These are phyloP conservation scores for Bipolaris sorokiniana DNA, from an alignment of 2,329 filamentous ascomycete genomes.

Conservation along the genomic window DNA sequence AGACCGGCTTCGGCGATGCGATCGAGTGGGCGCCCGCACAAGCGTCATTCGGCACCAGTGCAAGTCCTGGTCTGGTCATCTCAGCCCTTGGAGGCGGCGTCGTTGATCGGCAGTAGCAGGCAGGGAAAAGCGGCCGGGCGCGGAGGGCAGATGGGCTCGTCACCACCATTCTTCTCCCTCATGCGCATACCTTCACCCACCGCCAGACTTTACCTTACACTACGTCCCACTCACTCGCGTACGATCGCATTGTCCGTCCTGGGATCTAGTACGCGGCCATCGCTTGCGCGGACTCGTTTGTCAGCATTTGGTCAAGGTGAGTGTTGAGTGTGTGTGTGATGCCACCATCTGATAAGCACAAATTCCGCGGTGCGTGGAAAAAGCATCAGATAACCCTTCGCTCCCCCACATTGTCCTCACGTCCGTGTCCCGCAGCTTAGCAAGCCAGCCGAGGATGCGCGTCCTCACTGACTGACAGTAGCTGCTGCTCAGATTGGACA, in stretches of 20 bases:
- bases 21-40: background rate
- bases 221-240: background rate
- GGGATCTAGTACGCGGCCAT: slow-evolving; percentile 16
- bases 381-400: slow-evolving; percentile 19
- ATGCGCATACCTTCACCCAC: slow-evolving; percentile 10
- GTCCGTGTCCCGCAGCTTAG: slow-evolving; percentile 8
- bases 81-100: slow-evolving; percentile 17
- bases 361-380: slow-evolving; percentile 15
- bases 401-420: slow-evolving; percentile 8
- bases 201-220: slow-evolving; percentile 5
- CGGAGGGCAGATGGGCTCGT: slow-evolving; percentile 14
- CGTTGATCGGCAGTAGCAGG: slow-evolving; percentile 13
- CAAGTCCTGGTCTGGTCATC: slow-evolving; percentile 10
- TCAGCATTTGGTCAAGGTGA: slow-evolving; percentile 27
- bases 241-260: slow-evolving; percentile 21
- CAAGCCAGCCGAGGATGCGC: slow-evolving; percentile 4
- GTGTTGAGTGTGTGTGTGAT: slow-evolving; percentile 33
- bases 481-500: slow-evolving; percentile 1
- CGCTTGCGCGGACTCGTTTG: slow-evolving; percentile 22
- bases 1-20: slow-evolving; percentile 12
- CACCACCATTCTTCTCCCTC: slow-evolving; percentile 21
- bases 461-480: background rate
- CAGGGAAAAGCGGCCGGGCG: slow-evolving; percentile 10
- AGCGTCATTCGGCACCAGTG: slow-evolving; percentile 16
- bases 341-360: slow-evolving; percentile 40